Evolutionary conservation across 306 rosid species (phyloP), one percentile per base, ranked within the genome.

Genomic region (Inga oerstediana): DNA sequence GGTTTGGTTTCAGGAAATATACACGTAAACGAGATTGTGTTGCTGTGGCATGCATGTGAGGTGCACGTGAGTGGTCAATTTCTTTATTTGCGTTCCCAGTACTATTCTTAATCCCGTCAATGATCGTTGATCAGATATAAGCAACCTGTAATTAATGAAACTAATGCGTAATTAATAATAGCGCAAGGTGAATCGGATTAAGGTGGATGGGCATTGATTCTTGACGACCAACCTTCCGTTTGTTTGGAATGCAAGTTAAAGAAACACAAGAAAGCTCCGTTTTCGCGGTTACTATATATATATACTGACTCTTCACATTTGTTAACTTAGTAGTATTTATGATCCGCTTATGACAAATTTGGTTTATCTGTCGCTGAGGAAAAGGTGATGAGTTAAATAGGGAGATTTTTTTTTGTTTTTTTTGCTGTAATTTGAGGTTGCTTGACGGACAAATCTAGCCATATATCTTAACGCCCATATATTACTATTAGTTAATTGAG

Each of bases 31-130:
- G 45, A 32, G 65, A 52, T 16, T 22, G 74, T 14, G 37, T 19
- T 13, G 2, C 15, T 59, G 6, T n/a, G 24, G 32, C 66, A 59
- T 59, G 49, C 83, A 86, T 73, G 83, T 79, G 88, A 83, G 49
- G 11, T 52, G 20, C 90, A 92, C 90, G 88, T 85, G 89, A 85
- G 9, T 68, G 58, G 59, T 64, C 39, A 12, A 12, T 27, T 58
- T 58, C 32, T 58, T n/a, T n/a, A 16, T 58, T 6, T 0, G 43
- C 43, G 1, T 39, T 39, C 6, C 43, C 43, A 39, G 8, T 6
- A 39, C 43, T 39, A 39, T 5, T 22, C 27, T 32, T 39, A 39
- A 39, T 39, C 65, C 12, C 4, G 65, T 61, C 67, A 61, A 61
- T 22, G 67, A 61, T 10, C 7, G 34, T 22, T 61, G 16, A n/a